phyloP scores from a whole-genome alignment of 257 asterid species.

The Paraleonurus japonicus region DNA sequence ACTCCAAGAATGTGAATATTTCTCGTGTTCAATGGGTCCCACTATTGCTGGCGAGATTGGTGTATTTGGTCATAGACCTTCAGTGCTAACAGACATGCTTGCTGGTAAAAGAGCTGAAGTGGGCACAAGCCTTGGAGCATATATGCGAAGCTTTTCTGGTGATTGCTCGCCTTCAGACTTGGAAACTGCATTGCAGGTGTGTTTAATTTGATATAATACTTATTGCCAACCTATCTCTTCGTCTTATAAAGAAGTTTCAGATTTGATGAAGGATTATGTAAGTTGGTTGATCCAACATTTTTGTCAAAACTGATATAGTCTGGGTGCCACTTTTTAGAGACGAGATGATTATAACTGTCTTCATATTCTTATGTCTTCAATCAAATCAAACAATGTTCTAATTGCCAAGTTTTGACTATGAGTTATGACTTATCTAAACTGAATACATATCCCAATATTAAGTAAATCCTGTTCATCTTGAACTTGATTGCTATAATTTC shows the following conservation, averaged over 20 bases:
- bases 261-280: conserved; percentile 11
- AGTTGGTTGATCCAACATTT: not conserved
- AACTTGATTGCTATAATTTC: not conserved
- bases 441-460: not conserved
- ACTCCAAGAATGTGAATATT: conserved; percentile 80
- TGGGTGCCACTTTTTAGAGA: not conserved
- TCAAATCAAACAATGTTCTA: not conserved
- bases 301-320: conserved; percentile 15
- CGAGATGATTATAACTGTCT: not conserved
- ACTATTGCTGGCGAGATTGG: conserved; percentile 99
- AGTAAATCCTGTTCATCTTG: conserved; percentile 10
- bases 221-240: conserved; percentile 3
- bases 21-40: conserved; percentile 95
- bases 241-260: conserved; percentile 8
- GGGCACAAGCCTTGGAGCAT: conserved; percentile 87
- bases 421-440: conserved; percentile 8
- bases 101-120: conserved; percentile 99
- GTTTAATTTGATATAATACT: conserved; percentile 25
- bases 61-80: conserved; percentile 89
- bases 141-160: conserved; percentile 92
- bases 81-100: conserved; percentile 89
- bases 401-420: too few relatives aligned
- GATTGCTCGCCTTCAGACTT: conserved; percentile 96
- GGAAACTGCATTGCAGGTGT: conserved; percentile 96
- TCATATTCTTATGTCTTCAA: not conserved